These are phyloP conservation scores for Fulvia fulva DNA, from an alignment of 2,329 filamentous ascomycete genomes.

Conservation along the genomic window DNA sequence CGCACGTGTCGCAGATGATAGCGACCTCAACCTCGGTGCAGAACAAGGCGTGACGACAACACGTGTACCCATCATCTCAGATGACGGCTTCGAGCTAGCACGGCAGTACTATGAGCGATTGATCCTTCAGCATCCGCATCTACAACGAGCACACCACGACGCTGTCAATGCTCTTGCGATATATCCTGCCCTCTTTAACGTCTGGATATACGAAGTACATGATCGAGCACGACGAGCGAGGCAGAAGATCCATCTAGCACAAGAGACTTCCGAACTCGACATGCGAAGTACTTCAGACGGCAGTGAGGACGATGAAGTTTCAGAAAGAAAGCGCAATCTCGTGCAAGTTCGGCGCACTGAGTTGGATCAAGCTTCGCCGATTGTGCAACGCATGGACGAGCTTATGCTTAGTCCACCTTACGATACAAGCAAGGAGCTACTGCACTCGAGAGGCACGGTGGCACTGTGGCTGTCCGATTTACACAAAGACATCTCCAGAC, in stretches of 20 bases:
- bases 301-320: conserved; percentile 2
- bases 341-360: conserved; percentile 35
- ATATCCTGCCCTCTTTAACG: conserved; percentile 73
- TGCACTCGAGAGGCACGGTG: conserved; percentile 69
- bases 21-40: conserved; percentile 1
- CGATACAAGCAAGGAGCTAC: conserved; percentile 61
- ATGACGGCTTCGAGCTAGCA: conserved; percentile 53
- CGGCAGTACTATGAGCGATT: conserved; percentile 72
- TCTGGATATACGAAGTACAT: conserved; percentile 74
- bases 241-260: conserved; percentile 10
- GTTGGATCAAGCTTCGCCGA: conserved; percentile 55
- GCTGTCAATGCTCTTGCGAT: conserved; percentile 68
- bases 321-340: conserved; percentile 29
- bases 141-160: conserved; percentile 53
- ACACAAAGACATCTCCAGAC: conserved; percentile 12
- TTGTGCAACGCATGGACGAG: conserved; percentile 67
- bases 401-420: conserved; percentile 68
- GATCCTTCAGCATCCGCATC: conserved; percentile 71
- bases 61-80: conserved; percentile 13
- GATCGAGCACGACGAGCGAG: conserved; percentile 52
- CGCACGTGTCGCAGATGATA: background rate
- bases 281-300: background rate
- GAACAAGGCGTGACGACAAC: conserved; percentile 2
- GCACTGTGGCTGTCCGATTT: conserved; percentile 73
- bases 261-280: conserved; percentile 7